Conservation (phyloP, 2,329 filamentous ascomycete species). For the Pyrenophora seminiperda region DNA sequence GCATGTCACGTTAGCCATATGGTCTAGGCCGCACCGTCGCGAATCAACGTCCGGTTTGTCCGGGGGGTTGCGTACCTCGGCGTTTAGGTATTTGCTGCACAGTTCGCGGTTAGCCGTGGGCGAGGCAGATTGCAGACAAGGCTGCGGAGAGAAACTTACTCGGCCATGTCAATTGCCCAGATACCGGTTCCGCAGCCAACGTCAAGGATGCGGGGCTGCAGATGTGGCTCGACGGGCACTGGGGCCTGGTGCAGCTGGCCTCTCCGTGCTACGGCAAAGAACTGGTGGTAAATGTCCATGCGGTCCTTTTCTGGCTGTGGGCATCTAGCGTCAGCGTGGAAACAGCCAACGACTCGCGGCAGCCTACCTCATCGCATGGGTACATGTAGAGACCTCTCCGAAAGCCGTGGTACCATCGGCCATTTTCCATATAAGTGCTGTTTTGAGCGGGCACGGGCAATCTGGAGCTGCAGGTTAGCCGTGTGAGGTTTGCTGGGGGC, state of each 20-base stretch:
- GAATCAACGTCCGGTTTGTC: no score
- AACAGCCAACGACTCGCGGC: not conserved
- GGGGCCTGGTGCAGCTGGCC: constrained; percentile 56
- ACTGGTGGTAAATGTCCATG: constrained; percentile 80
- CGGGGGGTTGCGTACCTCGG: constrained; percentile 59
- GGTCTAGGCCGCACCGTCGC: no score
- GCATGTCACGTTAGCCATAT: constrained; percentile 32
- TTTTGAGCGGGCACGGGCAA: constrained; percentile 49
- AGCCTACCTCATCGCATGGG: constrained; percentile 73
- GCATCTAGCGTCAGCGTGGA: constrained; percentile 18
- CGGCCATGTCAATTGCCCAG: constrained; percentile 86
- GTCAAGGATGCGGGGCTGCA: constrained; percentile 60
- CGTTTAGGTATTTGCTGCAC: constrained; percentile 59
- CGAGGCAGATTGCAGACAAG: constrained; percentile 6
- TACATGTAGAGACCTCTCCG: constrained; percentile 73
- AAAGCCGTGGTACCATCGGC: constrained; percentile 71
- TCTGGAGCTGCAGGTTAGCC: constrained; percentile 28
- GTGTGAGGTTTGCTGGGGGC: constrained; percentile 7
- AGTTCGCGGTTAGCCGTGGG: constrained; percentile 35
- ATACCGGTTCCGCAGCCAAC: constrained; percentile 88
- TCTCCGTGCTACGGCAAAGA: constrained; percentile 69
- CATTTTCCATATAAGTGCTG: constrained; percentile 65
- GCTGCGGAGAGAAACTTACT: constrained; percentile 58
- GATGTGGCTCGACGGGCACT: constrained; percentile 38
- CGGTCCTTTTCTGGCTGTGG: constrained; percentile 72